Evolutionary conservation across 2,329 filamentous ascomycete genomes (phyloP).

Genomic region (Claviceps capensis): DNA sequence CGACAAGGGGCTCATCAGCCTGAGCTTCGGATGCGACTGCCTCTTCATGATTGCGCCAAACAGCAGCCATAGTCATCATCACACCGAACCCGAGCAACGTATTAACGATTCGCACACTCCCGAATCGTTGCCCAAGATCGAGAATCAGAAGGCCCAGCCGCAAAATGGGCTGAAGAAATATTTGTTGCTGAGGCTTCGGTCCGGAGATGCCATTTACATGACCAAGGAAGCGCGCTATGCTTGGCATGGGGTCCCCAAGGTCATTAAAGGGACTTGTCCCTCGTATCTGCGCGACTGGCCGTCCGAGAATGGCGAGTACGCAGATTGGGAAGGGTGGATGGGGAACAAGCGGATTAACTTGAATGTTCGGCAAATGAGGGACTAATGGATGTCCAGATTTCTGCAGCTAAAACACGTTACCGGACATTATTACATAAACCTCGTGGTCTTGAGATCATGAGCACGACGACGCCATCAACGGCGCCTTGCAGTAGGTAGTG

Average conservation of each 20-base stretch:
- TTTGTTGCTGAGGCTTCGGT: conserved; percentile 54
- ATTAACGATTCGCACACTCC: no score
- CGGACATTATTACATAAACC: no score
- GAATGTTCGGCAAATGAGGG: conserved; percentile 81
- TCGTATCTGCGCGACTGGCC: conserved; percentile 65
- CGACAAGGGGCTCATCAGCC: conserved; percentile 63
- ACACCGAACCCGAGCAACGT: not conserved
- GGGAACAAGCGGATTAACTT: conserved; percentile 74
- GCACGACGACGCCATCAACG: no score
- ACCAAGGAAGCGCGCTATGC: conserved; percentile 66
- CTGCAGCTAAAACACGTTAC: no score
- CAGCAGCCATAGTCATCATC: conserved; percentile 7
- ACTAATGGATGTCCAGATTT: conserved; percentile 16
- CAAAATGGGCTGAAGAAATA: conserved; percentile 26
- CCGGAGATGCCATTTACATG: conserved; percentile 89
- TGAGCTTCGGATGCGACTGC: conserved; percentile 82
- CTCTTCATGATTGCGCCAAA: conserved; percentile 73
- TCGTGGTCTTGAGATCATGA: no score
- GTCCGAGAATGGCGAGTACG: conserved; percentile 36
- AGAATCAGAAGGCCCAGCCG: conserved; percentile 1
- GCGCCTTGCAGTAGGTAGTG: no score
- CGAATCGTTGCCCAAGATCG: no score
- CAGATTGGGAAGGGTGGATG: conserved; percentile 80
- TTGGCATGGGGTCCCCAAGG: conserved; percentile 90
- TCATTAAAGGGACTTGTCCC: conserved; percentile 69